Evolutionary conservation across 1,284 basidiomycete genomes (phyloP), one percentile per base, ranked within the genome.

Genomic region (Apiotrichum gracile): DNA sequence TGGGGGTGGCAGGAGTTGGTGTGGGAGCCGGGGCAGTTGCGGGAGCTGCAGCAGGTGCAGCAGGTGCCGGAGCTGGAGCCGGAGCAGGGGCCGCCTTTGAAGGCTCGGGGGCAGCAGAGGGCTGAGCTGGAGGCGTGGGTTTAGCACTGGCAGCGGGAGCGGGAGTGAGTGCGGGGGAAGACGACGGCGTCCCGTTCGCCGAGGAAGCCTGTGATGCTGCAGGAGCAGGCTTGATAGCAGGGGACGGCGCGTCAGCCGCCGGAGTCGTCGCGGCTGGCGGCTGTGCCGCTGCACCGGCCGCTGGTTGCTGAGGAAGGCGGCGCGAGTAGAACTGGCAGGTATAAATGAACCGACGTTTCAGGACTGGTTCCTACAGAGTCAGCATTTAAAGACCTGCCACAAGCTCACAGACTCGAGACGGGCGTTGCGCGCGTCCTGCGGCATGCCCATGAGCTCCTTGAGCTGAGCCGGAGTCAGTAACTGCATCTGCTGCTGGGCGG

Each of bases 261-360:
- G 39, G 9, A 4, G 47, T 26, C 2, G 44, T 14, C 5, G 39
- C 22, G 7, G 46, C 17, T 13, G 44, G 5, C 6, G 51, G 19
- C 7, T 17, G 39, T 8, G 24, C 12, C 31, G 24, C 26, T 16
- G 27, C 27, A 17, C 29, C 17, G 1, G 29, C 38, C 9, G 37
- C 43, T 7, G 47, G 42, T 29, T 52, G 50, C 22, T 41, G 38
- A 5, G 29, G 27, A 12, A 45, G 39, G 10, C 45, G 22, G 17
- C 49, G 52, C 45, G 52, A 51, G 48, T 47, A 59, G 53, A 48
- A 59, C 21, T 44, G 29, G 24, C 25, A 43, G 16, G 48, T 49
- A n/a, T 52, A 26, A 38, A 49, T 31, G 29, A 49, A 49, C 27
- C 47, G 52, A 7, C 38, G 47, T 42, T 44, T 49, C 42, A 41